These are phyloP conservation scores for Chlamydomonas urium DNA, from an alignment of 139 green algal species.

Conservation along the genomic window DNA sequence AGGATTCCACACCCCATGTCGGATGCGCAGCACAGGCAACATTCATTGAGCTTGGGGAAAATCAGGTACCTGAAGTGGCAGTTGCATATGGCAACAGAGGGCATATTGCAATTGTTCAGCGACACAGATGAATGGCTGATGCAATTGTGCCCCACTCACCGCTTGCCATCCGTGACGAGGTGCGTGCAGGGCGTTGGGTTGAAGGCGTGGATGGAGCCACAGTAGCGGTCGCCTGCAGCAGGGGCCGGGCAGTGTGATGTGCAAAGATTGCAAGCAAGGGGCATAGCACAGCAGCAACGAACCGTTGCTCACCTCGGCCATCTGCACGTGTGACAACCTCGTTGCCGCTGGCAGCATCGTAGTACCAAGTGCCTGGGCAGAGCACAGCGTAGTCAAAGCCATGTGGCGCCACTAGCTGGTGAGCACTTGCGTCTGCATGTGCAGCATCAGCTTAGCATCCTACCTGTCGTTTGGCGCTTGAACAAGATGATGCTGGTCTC, in stretches of 20 bases:
- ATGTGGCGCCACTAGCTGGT: no score
- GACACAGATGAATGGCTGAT: no score
- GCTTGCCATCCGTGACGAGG: conserved; percentile 7
- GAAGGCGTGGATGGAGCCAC: conserved; percentile 1
- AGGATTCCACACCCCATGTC: conserved; percentile 3
- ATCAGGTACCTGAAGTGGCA: conserved; percentile 20
- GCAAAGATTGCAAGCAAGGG: no score
- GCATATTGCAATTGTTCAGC: no score
- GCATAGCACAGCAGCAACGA: no score
- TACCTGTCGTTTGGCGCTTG: neutral
- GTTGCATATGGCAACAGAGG: no score
- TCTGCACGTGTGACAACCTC: conserved; percentile 8
- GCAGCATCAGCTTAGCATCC: neutral
- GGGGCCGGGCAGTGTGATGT: no score
- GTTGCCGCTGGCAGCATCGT: conserved; percentile 3
- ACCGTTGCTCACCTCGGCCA: conserved; percentile 3
- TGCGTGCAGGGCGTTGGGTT: conserved; percentile 11
- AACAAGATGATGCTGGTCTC: conserved; percentile 19
- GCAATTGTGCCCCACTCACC: no score
- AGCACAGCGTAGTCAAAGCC: neutral
- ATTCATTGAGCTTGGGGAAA: conserved; percentile 12
- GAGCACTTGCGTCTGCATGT: neutral
- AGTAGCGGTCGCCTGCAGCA: no score
- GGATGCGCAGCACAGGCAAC: conserved; percentile 9
- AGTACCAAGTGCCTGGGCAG: conserved; percentile 5